phyloP scores from a whole-genome alignment of 805 yeast species.

The Wickerhamomyces bisporus region DNA sequence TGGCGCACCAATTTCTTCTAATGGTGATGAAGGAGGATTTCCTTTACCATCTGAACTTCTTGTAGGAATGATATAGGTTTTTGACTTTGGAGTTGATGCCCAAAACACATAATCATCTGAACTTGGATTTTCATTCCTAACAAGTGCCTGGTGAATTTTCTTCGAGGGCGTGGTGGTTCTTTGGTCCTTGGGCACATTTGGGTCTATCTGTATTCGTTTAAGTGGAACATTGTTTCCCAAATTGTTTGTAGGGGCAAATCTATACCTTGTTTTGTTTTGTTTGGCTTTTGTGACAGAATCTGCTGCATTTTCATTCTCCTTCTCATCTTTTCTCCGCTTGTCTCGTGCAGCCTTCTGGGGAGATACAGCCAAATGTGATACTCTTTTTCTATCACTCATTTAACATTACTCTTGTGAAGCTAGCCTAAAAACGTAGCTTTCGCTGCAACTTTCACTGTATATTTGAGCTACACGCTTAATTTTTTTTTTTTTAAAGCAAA shows the following conservation, averaged over 20 bases:
- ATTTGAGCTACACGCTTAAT: neutral
- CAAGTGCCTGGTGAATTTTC: neutral
- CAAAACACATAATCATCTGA: conserved; percentile 25
- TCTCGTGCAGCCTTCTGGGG: neutral
- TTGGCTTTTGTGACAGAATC: neutral
- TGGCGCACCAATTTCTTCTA: conserved; percentile 8
- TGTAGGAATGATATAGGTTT: conserved; percentile 3
- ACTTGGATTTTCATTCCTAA: conserved; percentile 9
- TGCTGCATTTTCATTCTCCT: conserved; percentile 5
- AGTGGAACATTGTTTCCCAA: conserved; percentile 8
- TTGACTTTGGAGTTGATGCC: conserved; percentile 22
- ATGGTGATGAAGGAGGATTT: conserved; percentile 20
- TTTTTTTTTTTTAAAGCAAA: neutral
- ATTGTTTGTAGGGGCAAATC: conserved; percentile 8
- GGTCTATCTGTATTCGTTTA: conserved; percentile 3
- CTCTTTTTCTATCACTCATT: conserved; percentile 3
- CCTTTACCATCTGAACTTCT: conserved; percentile 2
- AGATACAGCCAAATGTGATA: neutral
- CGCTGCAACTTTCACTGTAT: too few relatives aligned
- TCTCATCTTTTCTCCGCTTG: conserved; percentile 3
- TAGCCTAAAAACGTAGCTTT: too few relatives aligned
- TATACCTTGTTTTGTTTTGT: conserved; percentile 7
- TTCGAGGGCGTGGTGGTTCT: conserved; percentile 1
- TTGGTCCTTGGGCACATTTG: conserved; percentile 4
- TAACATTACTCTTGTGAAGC: too few relatives aligned